Evolutionary conservation across 208 protist species (phyloP), one percentile per base, ranked within the genome.

Genomic region (Leishmania mexicana): DNA sequence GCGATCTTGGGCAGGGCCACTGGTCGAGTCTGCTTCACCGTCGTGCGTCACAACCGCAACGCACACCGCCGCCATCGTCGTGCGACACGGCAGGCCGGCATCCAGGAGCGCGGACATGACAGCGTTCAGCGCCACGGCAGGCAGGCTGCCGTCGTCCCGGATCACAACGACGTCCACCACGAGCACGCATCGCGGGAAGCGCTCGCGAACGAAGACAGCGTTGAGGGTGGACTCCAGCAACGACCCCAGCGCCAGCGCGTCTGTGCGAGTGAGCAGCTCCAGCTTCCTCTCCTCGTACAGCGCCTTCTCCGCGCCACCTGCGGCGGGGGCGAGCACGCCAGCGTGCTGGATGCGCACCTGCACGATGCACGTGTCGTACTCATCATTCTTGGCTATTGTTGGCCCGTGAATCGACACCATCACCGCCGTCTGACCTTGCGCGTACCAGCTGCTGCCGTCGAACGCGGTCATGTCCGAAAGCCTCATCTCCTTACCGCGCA

Each of bases 71-170:
- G 94, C 94, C 65, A 96, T 83, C n/a, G 92, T 96, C 13, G 90
- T 96, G 45, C 90, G 92, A 76, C 95, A 95, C 68, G 94, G 89
- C 58, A 97, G 75, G 17, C 95, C 95, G 54, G 92, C 93, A 40
- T 98, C 94, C 17, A 98, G 82, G n/a, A 97, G 75, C 57, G 95
- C 94, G 64, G 87, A 87, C 93, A 97, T 95, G 28, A 93, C 73
- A n/a, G 89, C 94, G 81, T 98, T 98, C 54, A 96, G 67, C 28
- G 86, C 90, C 0, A 95, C 92, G 8, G 94, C 86, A 8, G 87
- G 73, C 13, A 97, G 81, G 15, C 89, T 81, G 21, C 96, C 96
- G 57, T 96, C 96, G 73, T 97, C 89, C 42, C 88, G 60, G 40
- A 96, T 42, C 3, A 98, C 83, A 0, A 91, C 83, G 35, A 98